Percentiles rank a stretch among this genome's conserved stretches.
Evolutionary conservation across 148 eudicot species (phyloP).

Genomic region (Bassia scoparia): DNA sequence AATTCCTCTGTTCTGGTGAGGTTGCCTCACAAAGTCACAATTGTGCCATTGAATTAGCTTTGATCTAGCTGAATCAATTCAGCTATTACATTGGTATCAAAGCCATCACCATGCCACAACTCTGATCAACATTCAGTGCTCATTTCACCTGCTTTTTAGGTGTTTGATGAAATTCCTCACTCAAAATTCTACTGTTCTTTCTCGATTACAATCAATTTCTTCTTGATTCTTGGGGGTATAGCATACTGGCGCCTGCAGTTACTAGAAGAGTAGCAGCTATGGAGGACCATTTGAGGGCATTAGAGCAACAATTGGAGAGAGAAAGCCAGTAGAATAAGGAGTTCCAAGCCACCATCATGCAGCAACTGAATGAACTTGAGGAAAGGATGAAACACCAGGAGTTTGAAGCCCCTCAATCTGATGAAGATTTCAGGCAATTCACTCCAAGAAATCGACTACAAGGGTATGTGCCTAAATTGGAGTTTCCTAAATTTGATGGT

Average conservation of each 20-base stretch:
- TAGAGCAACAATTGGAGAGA: neutral
- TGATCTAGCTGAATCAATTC: no score
- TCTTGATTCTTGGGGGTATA: neutral
- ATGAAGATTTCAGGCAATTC: no score
- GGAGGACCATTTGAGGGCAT: neutral
- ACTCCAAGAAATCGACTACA: no score
- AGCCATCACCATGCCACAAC: neutral
- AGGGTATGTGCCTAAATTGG: no score
- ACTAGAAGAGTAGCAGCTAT: neutral
- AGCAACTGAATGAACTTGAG: neutral
- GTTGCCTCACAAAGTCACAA: no score
- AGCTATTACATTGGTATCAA: neutral
- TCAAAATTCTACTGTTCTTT: no score
- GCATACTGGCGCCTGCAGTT: neutral
- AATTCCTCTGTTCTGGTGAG: no score
- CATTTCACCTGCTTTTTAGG: neutral
- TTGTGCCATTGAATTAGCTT: no score
- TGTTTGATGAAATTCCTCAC: neutral
- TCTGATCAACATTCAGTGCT: neutral
- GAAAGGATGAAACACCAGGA: neutral
- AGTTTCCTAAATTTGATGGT: no score
- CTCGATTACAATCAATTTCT: no score
- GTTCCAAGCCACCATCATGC: neutral
- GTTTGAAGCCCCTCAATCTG: no score
- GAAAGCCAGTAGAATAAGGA: neutral